Evolutionary conservation across 495 filamentous ascomycete species (phyloP).

Genomic region (Penicillium coffeae): DNA sequence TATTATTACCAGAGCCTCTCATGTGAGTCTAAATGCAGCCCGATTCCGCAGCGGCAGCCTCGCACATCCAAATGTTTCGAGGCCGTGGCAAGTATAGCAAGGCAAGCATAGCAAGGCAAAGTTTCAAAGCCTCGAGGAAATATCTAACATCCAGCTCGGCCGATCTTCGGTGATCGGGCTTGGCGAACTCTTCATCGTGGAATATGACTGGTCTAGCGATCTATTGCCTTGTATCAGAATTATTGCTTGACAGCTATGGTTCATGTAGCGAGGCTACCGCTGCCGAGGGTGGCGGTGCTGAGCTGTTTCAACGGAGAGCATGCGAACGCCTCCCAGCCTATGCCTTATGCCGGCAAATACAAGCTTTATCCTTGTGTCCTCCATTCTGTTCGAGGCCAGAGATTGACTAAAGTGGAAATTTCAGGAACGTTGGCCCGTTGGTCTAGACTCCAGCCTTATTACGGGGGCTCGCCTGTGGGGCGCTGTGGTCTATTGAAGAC

Average conservation of each 20-base stretch:
- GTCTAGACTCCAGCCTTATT: not conserved
- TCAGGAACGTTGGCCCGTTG: not conserved
- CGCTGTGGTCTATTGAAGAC: not conserved
- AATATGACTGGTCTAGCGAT: not conserved
- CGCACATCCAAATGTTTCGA: not conserved
- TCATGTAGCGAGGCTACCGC: not conserved
- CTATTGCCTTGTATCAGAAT: not conserved
- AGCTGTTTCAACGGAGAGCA: not conserved
- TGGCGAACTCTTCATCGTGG: not conserved
- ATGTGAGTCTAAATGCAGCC: too few relatives aligned
- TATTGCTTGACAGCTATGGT: not conserved
- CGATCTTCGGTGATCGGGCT: not conserved
- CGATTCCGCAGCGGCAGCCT: too few relatives aligned
- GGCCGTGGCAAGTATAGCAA: not conserved
- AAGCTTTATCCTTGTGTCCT: not conserved
- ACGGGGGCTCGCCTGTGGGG: not conserved
- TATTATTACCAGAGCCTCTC: too few relatives aligned
- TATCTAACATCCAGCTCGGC: not conserved
- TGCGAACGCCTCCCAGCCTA: not conserved
- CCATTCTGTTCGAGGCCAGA: not conserved
- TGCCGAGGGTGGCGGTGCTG: not conserved
- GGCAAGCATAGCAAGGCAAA: not conserved
- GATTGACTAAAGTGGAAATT: not conserved
- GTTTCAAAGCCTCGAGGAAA: not conserved
- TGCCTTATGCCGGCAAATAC: not conserved